Evolutionary conservation across 1,284 basidiomycete genomes (phyloP), one percentile per base, ranked within the genome.

Genomic region (Sparassis latifolia): DNA sequence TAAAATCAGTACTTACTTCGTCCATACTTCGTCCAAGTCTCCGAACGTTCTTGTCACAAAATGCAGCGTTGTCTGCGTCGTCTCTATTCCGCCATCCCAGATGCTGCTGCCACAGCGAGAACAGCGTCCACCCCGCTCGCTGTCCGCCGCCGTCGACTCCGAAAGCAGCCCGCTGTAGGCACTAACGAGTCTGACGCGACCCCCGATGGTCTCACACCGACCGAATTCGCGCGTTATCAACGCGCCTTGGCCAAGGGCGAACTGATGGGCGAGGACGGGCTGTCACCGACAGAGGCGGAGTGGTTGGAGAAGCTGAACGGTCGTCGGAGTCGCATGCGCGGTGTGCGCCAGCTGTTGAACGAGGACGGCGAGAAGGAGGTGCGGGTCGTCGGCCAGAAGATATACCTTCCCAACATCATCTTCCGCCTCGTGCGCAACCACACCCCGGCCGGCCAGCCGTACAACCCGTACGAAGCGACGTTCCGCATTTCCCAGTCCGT

Each of bases 391-490:
- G 94, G 91, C 44, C 81, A 88, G 62, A 82, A 84, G 57, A 77
- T 94, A 42, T 97, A 91, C 70, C 81, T 97, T 42, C 95, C 94
- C 43, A 97, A 97, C 68, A 77, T 89, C 60, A 69, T 87, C 55
- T 84, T 97, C 68, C 79, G 82, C 51, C 76, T 97, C 49, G 84
- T 96, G 43, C 84, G 90, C 39, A 97, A 97, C 69, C 70, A 86
- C 62, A 94, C 92, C 0, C 82, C 79, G 0, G 69, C 73, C 1
- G 90, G 88, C 0, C 70, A 89, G 61, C 75, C 90, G 3, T 97
- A 97, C 76, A 96, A 97, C 59, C 89, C 93, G 1, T 94, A 86
- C 73, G 88, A 93, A 67, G 94, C 94, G 5, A 97, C 95, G 1
- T 97, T 97, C 76, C 88, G 92, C 51, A 79, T 97, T 41, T 82